Evolutionary conservation across 176 grass and related monocot species (phyloP).

Genomic region (Panicum miliaceum): DNA sequence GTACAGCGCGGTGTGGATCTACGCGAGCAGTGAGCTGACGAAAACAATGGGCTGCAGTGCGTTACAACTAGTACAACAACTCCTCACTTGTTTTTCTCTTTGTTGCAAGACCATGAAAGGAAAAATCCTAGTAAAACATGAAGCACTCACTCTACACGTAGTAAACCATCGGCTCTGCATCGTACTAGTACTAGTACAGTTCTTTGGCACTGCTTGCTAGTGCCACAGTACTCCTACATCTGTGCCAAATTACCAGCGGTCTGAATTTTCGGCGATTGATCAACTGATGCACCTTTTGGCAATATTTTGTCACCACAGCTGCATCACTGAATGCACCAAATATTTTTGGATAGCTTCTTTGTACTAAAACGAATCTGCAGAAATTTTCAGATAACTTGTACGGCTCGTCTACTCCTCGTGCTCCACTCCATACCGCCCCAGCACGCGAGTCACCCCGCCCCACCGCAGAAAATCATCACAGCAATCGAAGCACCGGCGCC

Average conservation of each 20-base stretch:
- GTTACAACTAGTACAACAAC: no score
- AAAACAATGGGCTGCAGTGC: background rate
- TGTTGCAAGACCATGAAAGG: no score
- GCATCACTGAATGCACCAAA: background rate
- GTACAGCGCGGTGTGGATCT: background rate
- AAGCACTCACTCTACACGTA: no score
- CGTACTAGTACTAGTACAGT: no score
- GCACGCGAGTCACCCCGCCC: slow-evolving; percentile 3
- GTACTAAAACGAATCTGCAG: no score
- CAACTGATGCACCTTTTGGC: background rate
- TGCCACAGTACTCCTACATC: background rate
- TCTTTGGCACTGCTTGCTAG: no score
- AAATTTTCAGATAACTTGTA: background rate
- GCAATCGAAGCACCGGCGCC: slow-evolving; percentile 27
- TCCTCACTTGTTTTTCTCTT: no score
- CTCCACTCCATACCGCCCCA: slow-evolving; percentile 5
- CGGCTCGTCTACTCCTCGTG: background rate
- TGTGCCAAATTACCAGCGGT: background rate
- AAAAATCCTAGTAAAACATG: no score
- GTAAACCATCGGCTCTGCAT: no score
- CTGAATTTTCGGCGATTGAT: background rate
- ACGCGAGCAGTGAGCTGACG: background rate
- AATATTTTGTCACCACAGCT: background rate
- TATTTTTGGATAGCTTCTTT: background rate
- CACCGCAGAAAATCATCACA: slow-evolving; percentile 46